Evolutionary conservation across 2,329 filamentous ascomycete species (phyloP).

Genomic region (Trichoderma sp.): DNA sequence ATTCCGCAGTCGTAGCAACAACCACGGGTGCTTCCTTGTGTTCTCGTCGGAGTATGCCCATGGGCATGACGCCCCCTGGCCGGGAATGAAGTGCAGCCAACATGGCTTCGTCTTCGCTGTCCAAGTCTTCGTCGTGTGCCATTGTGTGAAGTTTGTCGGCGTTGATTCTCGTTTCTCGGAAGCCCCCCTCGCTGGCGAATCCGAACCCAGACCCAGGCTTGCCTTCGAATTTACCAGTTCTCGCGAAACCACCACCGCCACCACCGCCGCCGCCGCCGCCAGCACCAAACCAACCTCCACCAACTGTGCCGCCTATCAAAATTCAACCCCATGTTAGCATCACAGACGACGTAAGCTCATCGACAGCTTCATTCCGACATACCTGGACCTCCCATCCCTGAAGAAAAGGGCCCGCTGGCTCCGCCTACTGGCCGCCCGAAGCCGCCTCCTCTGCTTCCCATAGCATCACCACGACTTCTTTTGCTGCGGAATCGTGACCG

Average conservation of each 20-base stretch:
- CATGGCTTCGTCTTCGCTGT: conserved; percentile 46
- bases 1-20: conserved; percentile 56
- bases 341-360: neutral
- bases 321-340: conserved; percentile 3
- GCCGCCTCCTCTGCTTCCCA: conserved; percentile 40
- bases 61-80: conserved; percentile 44
- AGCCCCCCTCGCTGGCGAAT: conserved; percentile 32
- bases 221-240: conserved; percentile 35
- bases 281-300: conserved; percentile 32
- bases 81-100: conserved; percentile 35
- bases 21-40: conserved; percentile 54
- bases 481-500: conserved; percentile 43
- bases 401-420: conserved; percentile 42
- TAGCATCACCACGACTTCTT: conserved; percentile 44
- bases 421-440: conserved; percentile 36
- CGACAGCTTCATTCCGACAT: neutral
- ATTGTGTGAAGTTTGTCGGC: conserved; percentile 53
- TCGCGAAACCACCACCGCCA: conserved; percentile 30
- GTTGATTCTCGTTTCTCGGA: conserved; percentile 52
- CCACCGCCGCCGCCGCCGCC: conserved; percentile 34
- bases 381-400: conserved; percentile 30
- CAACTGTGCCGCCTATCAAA: conserved; percentile 24
- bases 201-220: conserved; percentile 43
- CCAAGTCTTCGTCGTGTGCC: conserved; percentile 44
- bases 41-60: conserved; percentile 55